Evolutionary conservation across 2,329 filamentous ascomycete species (phyloP).

Genomic region (Neofusicoccum umdonicola): DNA sequence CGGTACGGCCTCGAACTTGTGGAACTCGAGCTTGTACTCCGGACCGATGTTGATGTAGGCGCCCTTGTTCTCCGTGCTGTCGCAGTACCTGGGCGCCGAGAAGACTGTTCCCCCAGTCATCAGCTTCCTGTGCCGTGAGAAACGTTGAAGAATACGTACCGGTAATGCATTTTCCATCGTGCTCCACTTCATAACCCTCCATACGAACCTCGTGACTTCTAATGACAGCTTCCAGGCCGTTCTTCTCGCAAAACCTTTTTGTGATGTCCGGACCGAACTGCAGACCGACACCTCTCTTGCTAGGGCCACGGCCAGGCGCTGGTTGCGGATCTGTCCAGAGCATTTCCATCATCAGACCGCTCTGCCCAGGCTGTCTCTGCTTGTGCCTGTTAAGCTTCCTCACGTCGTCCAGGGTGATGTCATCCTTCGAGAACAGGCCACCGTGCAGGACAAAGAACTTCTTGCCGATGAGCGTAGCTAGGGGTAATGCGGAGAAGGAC

Average conservation of each 20-base stretch:
- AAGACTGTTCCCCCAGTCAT: constrained; percentile 61
- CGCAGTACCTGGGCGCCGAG: constrained; percentile 95
- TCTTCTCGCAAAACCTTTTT: constrained; percentile 93
- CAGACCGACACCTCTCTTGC: constrained; percentile 93
- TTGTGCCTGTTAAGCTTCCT: constrained; percentile 86
- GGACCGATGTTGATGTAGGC: constrained; percentile 96
- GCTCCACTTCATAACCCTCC: constrained; percentile 98
- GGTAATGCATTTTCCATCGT: constrained; percentile 92
- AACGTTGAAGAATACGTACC: constrained; percentile 50
- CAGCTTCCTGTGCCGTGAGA: neutral
- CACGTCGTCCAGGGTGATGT: constrained; percentile 86
- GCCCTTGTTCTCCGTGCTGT: constrained; percentile 96
- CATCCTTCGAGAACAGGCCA: constrained; percentile 94
- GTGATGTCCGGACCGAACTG: constrained; percentile 97
- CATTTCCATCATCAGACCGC: constrained; percentile 99
- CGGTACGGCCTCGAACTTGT: constrained; percentile 93
- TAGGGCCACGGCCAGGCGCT: constrained; percentile 80
- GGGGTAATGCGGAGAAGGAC: constrained; percentile 88
- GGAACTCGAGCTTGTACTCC: constrained; percentile 86
- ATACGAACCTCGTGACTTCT: constrained; percentile 97
- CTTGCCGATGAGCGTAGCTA: constrained; percentile 86
- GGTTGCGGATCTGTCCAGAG: constrained; percentile 97
- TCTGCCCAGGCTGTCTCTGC: constrained; percentile 88
- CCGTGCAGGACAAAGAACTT: constrained; percentile 93
- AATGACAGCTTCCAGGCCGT: constrained; percentile 91